These are phyloP conservation scores for Hygrocybe punicea DNA, from an alignment of 768 basidiomycete genomes.

Conservation along the genomic window DNA sequence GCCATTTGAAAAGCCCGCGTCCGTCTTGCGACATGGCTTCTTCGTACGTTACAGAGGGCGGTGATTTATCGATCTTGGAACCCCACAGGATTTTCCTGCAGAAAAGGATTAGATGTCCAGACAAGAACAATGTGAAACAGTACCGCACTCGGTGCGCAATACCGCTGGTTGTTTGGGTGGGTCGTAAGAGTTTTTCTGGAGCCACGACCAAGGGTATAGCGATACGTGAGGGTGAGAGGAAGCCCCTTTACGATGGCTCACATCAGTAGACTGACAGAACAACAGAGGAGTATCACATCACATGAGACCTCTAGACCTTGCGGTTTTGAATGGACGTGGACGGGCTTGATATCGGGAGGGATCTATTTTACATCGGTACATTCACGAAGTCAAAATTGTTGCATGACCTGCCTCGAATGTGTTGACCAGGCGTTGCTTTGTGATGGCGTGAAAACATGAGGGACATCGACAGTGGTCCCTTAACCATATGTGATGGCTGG, in stretches of 20 bases:
- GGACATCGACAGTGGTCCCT: conserved; percentile 91
- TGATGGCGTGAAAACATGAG: conserved; percentile 79
- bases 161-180: conserved; percentile 45
- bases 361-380: conserved; percentile 49
- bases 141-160: conserved; percentile 40
- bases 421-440: conserved; percentile 86
- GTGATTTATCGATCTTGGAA: conserved; percentile 64
- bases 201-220: conserved; percentile 84
- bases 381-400: background rate
- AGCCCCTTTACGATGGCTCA: conserved; percentile 42
- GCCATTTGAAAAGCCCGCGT: conserved; percentile 72
- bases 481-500: conserved; percentile 86
- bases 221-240: conserved; percentile 67
- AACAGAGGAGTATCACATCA: conserved; percentile 34
- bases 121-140: background rate
- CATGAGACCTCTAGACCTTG: conserved; percentile 76
- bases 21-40: conserved; percentile 68
- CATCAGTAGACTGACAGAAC: background rate
- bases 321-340: conserved; percentile 48
- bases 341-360: conserved; percentile 66
- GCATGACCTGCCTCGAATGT: conserved; percentile 65
- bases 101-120: background rate
- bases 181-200: conserved; percentile 75
- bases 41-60: conserved; percentile 70
- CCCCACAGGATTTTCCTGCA: conserved; percentile 77